A percentile compares a stretch with the other conserved stretches of the same genome.
Evolutionary conservation across 2,329 filamentous ascomycete genomes (phyloP).

Genomic region (Fusarium keratoplasticum): DNA sequence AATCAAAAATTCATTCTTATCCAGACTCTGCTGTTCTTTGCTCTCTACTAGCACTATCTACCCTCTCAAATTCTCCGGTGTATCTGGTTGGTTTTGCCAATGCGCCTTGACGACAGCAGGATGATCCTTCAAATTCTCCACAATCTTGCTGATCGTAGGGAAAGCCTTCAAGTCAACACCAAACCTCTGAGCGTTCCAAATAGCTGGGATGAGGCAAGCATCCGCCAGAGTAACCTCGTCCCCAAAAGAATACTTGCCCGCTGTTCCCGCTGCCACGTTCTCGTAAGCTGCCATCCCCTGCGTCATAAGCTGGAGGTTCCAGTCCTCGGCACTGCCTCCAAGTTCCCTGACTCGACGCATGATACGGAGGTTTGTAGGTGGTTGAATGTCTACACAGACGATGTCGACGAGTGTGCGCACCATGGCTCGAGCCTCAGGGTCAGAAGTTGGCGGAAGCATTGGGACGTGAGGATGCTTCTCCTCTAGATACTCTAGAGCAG

Average conservation of each 20-base stretch:
- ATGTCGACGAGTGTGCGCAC: constrained; percentile 66
- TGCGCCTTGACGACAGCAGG: constrained; percentile 64
- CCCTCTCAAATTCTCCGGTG: constrained; percentile 48
- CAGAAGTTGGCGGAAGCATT: constrained; percentile 62
- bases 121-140: constrained; percentile 57
- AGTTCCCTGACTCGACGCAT: constrained; percentile 60
- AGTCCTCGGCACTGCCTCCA: constrained; percentile 57
- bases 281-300: constrained; percentile 70
- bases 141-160: constrained; percentile 59
- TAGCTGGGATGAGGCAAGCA: constrained; percentile 67
- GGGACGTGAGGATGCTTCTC: constrained; percentile 58
- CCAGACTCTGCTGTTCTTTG: not conserved
- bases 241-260: constrained; percentile 66
- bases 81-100: constrained; percentile 66
- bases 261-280: constrained; percentile 49
- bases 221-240: constrained; percentile 69
- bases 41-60: not conserved
- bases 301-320: constrained; percentile 63
- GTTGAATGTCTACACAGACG: constrained; percentile 69
- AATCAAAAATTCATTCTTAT: not conserved
- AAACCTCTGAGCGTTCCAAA: constrained; percentile 67
- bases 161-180: constrained; percentile 64
- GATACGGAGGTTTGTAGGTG: constrained; percentile 68
- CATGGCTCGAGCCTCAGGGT: constrained; percentile 57
- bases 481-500: constrained; percentile 72